Percentiles rank a stretch among this genome's conserved stretches.
These are phyloP conservation scores for Emmonsiellopsis sp. DNA, from an alignment of 2,329 filamentous ascomycete genomes.

Conservation along the genomic window DNA sequence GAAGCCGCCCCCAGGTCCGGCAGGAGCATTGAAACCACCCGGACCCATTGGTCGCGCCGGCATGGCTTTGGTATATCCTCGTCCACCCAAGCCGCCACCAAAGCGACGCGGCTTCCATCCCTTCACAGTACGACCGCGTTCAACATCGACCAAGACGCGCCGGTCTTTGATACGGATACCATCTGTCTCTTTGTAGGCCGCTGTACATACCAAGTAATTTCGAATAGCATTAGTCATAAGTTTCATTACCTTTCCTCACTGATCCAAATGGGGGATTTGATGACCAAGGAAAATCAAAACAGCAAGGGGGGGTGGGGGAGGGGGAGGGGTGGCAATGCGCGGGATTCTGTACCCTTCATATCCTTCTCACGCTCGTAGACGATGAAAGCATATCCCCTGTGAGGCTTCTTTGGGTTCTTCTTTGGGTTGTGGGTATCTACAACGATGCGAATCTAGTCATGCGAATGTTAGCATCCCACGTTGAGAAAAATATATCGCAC, in stretches of 20 bases:
- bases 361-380: slow-evolving; percentile 96
- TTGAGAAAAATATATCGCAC: not conserved
- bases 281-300: not conserved
- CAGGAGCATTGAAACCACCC: slow-evolving; percentile 47
- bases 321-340: slow-evolving; percentile 35
- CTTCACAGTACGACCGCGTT: slow-evolving; percentile 86
- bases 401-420: slow-evolving; percentile 69
- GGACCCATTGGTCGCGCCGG: slow-evolving; percentile 62
- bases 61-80: slow-evolving; percentile 80
- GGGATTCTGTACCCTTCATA: slow-evolving; percentile 75
- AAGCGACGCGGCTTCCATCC: slow-evolving; percentile 89
- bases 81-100: slow-evolving; percentile 83
- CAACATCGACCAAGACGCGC: slow-evolving; percentile 87
- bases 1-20: slow-evolving; percentile 47
- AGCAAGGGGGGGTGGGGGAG: slow-evolving; percentile 15
- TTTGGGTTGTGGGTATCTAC: slow-evolving; percentile 71
- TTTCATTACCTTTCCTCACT: slow-evolving; percentile 17
- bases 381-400: slow-evolving; percentile 90
- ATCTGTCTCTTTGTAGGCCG: slow-evolving; percentile 82
- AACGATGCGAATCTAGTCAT: slow-evolving; percentile 70
- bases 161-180: slow-evolving; percentile 88
- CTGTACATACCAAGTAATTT: slow-evolving; percentile 48
- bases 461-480: slow-evolving; percentile 15
- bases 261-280: slow-evolving; percentile 7
- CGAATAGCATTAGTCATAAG: slow-evolving; percentile 27